Evolutionary conservation across 108 stramenopile species (phyloP).

Genomic region (Pseudonitzschia pungens): DNA sequence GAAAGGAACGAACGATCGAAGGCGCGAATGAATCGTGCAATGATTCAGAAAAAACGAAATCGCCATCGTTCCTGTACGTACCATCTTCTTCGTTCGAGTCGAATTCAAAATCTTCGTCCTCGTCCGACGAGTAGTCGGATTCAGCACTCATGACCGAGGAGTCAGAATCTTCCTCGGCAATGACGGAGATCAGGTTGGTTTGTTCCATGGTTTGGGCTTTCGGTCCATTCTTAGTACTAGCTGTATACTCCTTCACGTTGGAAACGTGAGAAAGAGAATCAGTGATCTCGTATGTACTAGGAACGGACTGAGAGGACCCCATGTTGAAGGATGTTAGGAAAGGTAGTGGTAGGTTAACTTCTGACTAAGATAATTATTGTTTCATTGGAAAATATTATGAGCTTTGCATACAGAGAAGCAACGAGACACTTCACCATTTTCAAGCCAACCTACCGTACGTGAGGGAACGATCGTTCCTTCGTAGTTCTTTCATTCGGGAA

Average conservation of each 20-base stretch:
- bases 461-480: neutral
- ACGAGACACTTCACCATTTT: neutral
- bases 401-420: neutral
- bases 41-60: neutral
- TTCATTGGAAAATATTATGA: slow-evolving; percentile 17
- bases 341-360: slow-evolving; percentile 31
- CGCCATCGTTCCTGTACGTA: slow-evolving; percentile 42
- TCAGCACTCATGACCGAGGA: slow-evolving; percentile 1
- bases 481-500: neutral
- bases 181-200: slow-evolving; percentile 29
- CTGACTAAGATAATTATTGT: slow-evolving; percentile 28
- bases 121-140: slow-evolving; percentile 25
- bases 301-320: slow-evolving; percentile 54
- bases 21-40: slow-evolving; percentile 6
- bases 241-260: slow-evolving; percentile 16
- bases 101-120: slow-evolving; percentile 39
- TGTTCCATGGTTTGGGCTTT: slow-evolving; percentile 30
- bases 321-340: slow-evolving; percentile 29
- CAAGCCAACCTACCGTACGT: neutral
- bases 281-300: slow-evolving; percentile 41
- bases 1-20: neutral
- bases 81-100: slow-evolving; percentile 35
- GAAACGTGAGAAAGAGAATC: slow-evolving; percentile 15
- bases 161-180: slow-evolving; percentile 21
- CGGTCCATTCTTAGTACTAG: slow-evolving; percentile 52